These are phyloP conservation scores for Endocalyx cinctus DNA, from an alignment of 2,329 filamentous ascomycete species.

Conservation along the genomic window DNA sequence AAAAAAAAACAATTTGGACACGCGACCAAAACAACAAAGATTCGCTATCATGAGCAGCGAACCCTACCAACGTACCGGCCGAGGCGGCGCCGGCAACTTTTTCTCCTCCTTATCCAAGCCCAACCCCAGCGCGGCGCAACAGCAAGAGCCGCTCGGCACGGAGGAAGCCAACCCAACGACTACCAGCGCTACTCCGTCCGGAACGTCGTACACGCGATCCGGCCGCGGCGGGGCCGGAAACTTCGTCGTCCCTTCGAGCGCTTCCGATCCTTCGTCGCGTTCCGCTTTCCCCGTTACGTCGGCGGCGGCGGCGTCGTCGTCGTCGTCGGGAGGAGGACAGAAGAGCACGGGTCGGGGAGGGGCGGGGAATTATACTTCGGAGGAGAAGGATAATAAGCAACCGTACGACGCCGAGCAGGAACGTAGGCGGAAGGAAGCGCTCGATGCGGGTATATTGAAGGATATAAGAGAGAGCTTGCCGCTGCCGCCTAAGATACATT, in stretches of 20 bases:
- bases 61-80: conserved; percentile 48
- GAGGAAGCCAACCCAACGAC: conserved; percentile 15
- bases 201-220: conserved; percentile 33
- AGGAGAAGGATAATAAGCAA: conserved; percentile 11
- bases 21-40: conserved; percentile 1
- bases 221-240: conserved; percentile 63
- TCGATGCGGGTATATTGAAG: conserved; percentile 22
- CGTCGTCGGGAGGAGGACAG: conserved; percentile 5
- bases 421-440: conserved; percentile 19
- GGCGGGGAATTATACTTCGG: conserved; percentile 49
- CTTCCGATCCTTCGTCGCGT: conserved; percentile 18
- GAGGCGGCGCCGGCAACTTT: conserved; percentile 63
- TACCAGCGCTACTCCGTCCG: conserved; percentile 16
- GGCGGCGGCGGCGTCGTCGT: conserved; percentile 1
- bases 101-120: conserved; percentile 19
- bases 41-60: conserved; percentile 29
- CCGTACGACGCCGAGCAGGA: conserved; percentile 20
- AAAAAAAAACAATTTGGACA: too few relatives aligned
- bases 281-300: conserved; percentile 11
- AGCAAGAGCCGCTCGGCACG: conserved; percentile 13
- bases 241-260: conserved; percentile 38
- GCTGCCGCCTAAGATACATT: conserved; percentile 21
- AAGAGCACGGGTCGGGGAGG: conserved; percentile 46
- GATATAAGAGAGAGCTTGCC: conserved; percentile 23
- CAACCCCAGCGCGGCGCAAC: conserved; percentile 19